Percentiles rank a stretch among this genome's conserved stretches.
Evolutionary conservation across 495 filamentous ascomycete genomes (phyloP).

Genomic region (Neurospora sp.): DNA sequence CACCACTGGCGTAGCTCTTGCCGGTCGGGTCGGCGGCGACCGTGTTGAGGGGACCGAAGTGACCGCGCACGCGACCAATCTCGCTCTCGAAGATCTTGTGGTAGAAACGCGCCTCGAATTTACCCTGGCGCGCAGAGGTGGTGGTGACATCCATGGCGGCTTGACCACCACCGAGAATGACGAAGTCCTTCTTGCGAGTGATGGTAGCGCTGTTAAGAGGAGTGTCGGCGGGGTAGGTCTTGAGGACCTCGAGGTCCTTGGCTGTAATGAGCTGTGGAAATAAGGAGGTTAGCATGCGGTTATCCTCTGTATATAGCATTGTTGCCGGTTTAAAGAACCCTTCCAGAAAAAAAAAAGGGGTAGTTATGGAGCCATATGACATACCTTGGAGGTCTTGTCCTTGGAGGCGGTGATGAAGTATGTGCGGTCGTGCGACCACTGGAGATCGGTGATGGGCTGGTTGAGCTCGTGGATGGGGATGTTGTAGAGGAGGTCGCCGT

Average conservation of each 20-base stretch:
- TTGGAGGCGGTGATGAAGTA: constrained; percentile 97
- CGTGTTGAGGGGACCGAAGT: constrained; percentile 82
- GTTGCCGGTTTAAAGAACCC: background rate
- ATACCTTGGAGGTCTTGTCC: constrained; percentile 90
- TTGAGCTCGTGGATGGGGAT: constrained; percentile 73
- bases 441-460: constrained; percentile 80
- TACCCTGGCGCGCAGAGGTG: constrained; percentile 84
- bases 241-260: constrained; percentile 78
- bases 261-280: constrained; percentile 60
- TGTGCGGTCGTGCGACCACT: constrained; percentile 87
- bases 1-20: constrained; percentile 83
- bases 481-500: constrained; percentile 71
- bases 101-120: constrained; percentile 98
- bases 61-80: constrained; percentile 89
- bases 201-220: constrained; percentile 91
- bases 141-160: constrained; percentile 99
- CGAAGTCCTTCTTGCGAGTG: constrained; percentile 89
- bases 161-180: constrained; percentile 94
- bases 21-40: constrained; percentile 84
- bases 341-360: background rate
- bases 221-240: constrained; percentile 88
- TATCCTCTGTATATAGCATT: background rate
- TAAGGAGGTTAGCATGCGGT: constrained; percentile 4
- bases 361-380: constrained; percentile 1
- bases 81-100: constrained; percentile 99